Conservation (phyloP, 1,284 basidiomycete species). For the Apiotrichum sp. region DNA sequence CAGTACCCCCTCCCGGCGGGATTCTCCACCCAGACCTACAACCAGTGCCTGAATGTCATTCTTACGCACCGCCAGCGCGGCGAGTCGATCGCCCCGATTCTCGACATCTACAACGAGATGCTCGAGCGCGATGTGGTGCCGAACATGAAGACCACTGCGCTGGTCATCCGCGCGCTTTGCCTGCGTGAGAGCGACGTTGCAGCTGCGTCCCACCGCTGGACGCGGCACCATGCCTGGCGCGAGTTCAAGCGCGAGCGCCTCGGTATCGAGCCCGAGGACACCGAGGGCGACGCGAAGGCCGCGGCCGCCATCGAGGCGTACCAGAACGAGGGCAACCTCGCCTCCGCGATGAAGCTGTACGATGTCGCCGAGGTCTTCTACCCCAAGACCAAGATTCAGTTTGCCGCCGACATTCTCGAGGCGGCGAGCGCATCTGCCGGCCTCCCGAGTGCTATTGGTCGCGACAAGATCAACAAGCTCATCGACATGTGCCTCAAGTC, state of each 20-base stretch:
- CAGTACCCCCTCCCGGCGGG: constrained; percentile 27
- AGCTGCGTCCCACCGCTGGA: constrained; percentile 46
- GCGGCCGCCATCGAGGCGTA: constrained; percentile 24
- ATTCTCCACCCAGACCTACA: constrained; percentile 54
- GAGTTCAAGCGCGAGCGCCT: constrained; percentile 7
- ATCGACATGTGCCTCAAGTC: not conserved
- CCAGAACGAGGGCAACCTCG: constrained; percentile 61
- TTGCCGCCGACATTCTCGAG: constrained; percentile 1
- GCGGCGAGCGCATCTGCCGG: constrained; percentile 4
- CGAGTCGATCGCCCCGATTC: constrained; percentile 57
- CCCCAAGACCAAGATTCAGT: constrained; percentile 14
- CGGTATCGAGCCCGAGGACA: constrained; percentile 3
- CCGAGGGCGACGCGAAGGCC: not conserved
- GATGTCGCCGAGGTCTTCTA: constrained; percentile 43
- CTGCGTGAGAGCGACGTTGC: constrained; percentile 66
- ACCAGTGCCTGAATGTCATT: constrained; percentile 59
- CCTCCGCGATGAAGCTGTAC: constrained; percentile 56
- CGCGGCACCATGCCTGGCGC: not conserved
- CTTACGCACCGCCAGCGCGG: constrained; percentile 52
- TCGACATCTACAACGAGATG: constrained; percentile 72
- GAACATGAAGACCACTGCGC: constrained; percentile 61
- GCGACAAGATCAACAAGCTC: not conserved
- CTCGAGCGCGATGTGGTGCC: constrained; percentile 62
- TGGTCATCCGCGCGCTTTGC: constrained; percentile 63
- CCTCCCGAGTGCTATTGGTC: not conserved